phyloP scores from a whole-genome alignment of 768 basidiomycete species.

The Leucosporidium scottii region DNA sequence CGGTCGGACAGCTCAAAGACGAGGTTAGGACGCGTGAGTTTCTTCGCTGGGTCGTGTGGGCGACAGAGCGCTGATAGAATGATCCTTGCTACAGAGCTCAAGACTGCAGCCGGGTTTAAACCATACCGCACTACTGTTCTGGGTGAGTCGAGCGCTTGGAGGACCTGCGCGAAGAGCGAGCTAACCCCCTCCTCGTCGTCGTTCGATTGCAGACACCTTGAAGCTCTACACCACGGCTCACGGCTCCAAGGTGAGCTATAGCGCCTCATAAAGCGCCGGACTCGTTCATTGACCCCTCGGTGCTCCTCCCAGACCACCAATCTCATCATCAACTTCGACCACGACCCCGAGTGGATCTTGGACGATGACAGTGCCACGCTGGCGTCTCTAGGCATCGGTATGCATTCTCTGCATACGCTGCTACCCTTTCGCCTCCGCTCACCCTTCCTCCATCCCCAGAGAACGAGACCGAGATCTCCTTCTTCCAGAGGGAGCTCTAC shows the following conservation, averaged over 20 bases:
- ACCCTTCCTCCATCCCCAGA: slow-evolving; percentile 49
- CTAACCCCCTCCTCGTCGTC: not conserved
- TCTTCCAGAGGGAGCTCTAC: slow-evolving; percentile 73
- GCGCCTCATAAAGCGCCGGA: no score
- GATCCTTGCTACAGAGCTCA: slow-evolving; percentile 51
- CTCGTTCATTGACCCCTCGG: not conserved
- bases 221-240: slow-evolving; percentile 94
- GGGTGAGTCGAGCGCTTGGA: slow-evolving; percentile 47
- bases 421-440: not conserved
- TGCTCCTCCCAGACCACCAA: slow-evolving; percentile 67
- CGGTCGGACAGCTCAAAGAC: slow-evolving; percentile 71
- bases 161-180: no score
- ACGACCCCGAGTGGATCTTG: slow-evolving; percentile 83
- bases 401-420: slow-evolving; percentile 35
- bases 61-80: not conserved
- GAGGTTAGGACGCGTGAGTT: slow-evolving; percentile 16
- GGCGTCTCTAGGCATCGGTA: slow-evolving; percentile 69
- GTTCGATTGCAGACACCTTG: slow-evolving; percentile 61
- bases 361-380: slow-evolving; percentile 56
- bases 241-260: slow-evolving; percentile 68
- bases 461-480: slow-evolving; percentile 91
- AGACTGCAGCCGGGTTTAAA: slow-evolving; percentile 74
- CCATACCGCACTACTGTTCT: slow-evolving; percentile 67
- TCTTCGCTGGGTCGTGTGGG: not conserved
- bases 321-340: slow-evolving; percentile 93